Evolutionary conservation across 352 stramenopile genomes (phyloP), one percentile per base, ranked within the genome.

Genomic region (Globisporangium rhizosaccharum): DNA sequence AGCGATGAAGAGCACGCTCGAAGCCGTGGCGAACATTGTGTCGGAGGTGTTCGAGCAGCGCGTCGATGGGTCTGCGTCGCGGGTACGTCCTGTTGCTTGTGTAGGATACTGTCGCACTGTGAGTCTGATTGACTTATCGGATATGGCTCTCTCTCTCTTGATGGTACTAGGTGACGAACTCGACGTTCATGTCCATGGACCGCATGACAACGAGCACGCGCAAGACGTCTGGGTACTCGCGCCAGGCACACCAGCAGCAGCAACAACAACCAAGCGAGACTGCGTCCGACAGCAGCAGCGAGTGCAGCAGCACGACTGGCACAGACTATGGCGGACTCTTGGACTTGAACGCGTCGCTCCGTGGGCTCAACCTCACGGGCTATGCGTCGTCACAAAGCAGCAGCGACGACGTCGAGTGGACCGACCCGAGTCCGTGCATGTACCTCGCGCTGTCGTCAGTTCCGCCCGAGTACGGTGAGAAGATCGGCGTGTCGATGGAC

Each of bases 1-100:
- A 1, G 63, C 73, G 11, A 89, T 88, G 79, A 74, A 66, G 36
- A 88, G 76, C 44, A 92, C 79, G 7, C 73, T 92, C 18, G 83
- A 90, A 51, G 79, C 80, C 0, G 73, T 92, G 39, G 80, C 80
- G 7, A 89, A 86, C 25, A 92, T 92, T 37, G 83, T 87, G n/a
- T 89, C 80, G 0, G 80, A 92, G 48, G 83, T 92, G 17, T 69
- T 92, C 17, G 83, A 92, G 58, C 79, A 92, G 62, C 79, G 83
- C 25, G 54, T 88, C 18, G 66, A 82, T 18, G 45, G 56, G 14
- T 61, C 48, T 2, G 55, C 48, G 15, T 45, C 50, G 18, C 18
- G 48, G 54, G 61, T 66, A 53, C 36, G 61, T 66, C 20, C 10
- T 8, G 37, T 25, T 25, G 9, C 10, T 11, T 36, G 33, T 56